These are phyloP conservation scores for Taphrina confusa DNA, from an alignment of 1,139 yeast genomes.

Conservation along the genomic window DNA sequence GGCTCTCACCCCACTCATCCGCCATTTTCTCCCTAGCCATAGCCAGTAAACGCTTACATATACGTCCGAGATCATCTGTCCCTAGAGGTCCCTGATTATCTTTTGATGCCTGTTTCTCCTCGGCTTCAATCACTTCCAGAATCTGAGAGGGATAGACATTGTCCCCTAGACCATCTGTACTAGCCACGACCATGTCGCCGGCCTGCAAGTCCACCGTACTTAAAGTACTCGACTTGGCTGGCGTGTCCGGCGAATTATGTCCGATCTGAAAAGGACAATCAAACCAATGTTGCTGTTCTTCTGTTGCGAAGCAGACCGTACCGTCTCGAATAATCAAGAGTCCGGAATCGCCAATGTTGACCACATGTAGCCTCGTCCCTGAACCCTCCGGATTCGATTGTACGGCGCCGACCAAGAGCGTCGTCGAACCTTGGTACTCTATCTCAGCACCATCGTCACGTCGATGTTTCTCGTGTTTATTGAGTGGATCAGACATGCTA, in stretches of 20 bases:
- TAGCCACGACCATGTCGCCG: constrained; percentile 36
- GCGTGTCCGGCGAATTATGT: constrained; percentile 37
- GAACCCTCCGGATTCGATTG: constrained; percentile 14
- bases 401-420: constrained; percentile 22
- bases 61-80: constrained; percentile 25
- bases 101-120: constrained; percentile 10
- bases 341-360: constrained; percentile 37
- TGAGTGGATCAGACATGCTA: constrained; percentile 33
- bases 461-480: constrained; percentile 15
- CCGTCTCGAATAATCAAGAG: constrained; percentile 36
- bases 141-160: constrained; percentile 39
- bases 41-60: constrained; percentile 20
- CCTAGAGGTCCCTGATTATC: background rate
- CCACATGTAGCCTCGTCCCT: constrained; percentile 30
- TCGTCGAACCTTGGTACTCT: constrained; percentile 30
- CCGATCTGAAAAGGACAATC: constrained; percentile 39
- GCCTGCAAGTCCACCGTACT: constrained; percentile 19
- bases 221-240: constrained; percentile 28
- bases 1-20: constrained; percentile 37
- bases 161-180: constrained; percentile 39
- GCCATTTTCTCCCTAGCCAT: constrained; percentile 36
- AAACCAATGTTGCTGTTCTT: constrained; percentile 39
- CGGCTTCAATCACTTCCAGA: constrained; percentile 27
- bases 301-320: constrained; percentile 36
- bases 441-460: constrained; percentile 30